Base-by-base conservation (phyloP, 2,329 filamentous ascomycete species). In the Orbilia blumenaviensis region DNA sequence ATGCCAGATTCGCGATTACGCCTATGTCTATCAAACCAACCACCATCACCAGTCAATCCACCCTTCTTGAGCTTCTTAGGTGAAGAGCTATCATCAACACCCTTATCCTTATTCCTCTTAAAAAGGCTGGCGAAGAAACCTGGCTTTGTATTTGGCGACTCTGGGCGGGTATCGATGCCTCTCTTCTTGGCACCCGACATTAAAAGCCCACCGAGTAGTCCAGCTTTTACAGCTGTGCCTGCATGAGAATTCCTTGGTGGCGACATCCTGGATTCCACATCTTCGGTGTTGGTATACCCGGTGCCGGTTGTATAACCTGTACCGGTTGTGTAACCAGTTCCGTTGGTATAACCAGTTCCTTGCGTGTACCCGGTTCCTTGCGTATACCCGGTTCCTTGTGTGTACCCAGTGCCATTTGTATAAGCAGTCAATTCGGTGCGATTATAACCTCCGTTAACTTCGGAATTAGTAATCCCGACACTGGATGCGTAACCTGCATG, bases 371-470 rank as follows among this genome's bases (percentile, higher is more conserved):
- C 62, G 5, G 69, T 74, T 6, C 69, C 69, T 7, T 66, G 41
- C 0, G 69, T 74, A 38, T 74, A 74, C 0, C 69, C 69, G 4
- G 69, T 74, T 32, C 61, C 69, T 14, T 74, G 29, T 12, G 69
- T 74, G 23, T 74, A 62, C 8, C 62, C 62, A 9, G 56, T 61
- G n/a, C 56, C 56, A 14, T 46, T 29, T 2, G 56, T 61, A 44
- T 61, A 29, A 23, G 12, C 60, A 7, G 71, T 75, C 12, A 75
- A 41, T 12, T 75, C 71, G 14, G 71, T 75, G 7, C 71, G 71
- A 21, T 75, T 75, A 27, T 75, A 75, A 1, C 71, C 71, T 25
- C 71, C 71, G 25, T 75, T 75, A 18, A 75, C 63, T n/a, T 75
- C 71, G 14, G 71, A 75, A 41, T 75, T 75, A 6, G 71, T 75